Percentiles rank a stretch among this genome's conserved stretches.
phyloP scores from a whole-genome alignment of 208 protist genomes.

The Trichomonas tenax region DNA sequence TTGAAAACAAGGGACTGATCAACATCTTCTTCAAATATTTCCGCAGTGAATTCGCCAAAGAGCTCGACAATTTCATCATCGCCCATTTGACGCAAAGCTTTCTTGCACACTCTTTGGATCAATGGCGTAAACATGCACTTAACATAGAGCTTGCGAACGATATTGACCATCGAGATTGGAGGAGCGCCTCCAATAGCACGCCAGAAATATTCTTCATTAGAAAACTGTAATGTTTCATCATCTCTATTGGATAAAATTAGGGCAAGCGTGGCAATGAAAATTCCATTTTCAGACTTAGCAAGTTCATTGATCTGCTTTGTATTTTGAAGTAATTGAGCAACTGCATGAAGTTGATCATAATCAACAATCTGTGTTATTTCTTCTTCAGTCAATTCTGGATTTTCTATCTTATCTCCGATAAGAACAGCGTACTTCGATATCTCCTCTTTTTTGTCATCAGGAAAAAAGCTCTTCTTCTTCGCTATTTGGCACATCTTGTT shows the following conservation, averaged over 20 bases:
- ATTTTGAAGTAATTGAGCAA: not conserved
- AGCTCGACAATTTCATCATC: not conserved
- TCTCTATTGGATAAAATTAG: not conserved
- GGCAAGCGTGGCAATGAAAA: not conserved
- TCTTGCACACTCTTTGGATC: not conserved
- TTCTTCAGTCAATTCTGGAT: not conserved
- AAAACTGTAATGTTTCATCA: not conserved
- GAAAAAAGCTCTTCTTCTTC: not conserved
- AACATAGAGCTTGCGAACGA: not conserved
- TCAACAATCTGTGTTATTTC: not conserved
- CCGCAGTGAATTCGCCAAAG: not conserved
- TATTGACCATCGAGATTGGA: not conserved
- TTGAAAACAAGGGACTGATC: not conserved
- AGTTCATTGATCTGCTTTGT: not conserved
- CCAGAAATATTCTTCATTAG: not conserved
- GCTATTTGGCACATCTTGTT: not conserved
- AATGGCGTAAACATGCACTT: not conserved
- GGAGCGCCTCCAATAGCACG: too few relatives aligned
- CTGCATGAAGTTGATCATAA: not conserved
- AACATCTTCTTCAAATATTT: not conserved
- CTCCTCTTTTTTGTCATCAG: not conserved
- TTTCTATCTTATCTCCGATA: not conserved
- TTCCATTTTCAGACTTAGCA: not conserved
- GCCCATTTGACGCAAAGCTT: not conserved
- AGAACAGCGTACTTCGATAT: not conserved